Base-by-base conservation (phyloP, 2,329 filamentous ascomycete genomes). In the Furcasterigmium sp. region DNA sequence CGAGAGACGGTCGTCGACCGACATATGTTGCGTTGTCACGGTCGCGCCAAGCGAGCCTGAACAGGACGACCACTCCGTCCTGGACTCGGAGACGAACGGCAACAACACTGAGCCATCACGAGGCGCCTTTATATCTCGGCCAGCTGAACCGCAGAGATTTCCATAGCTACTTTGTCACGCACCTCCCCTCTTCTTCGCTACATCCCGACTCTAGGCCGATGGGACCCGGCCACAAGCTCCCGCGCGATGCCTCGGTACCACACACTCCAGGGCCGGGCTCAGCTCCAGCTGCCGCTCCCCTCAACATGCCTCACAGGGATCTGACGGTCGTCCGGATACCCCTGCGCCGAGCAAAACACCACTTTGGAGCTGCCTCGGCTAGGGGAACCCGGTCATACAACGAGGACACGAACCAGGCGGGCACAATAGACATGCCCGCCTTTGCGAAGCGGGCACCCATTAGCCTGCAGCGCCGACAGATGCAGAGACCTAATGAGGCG, bases 151-250 rank as follows among this genome's bases (percentile, higher is more conserved):
- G 66, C 41, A 76, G 78, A 38, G 63, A 65, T 49, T 97, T 97
- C 64, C 90, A 96, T 69, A 90, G 94, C 55, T 97, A 98, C 71
- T 98, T 98, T 64, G 88, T 97, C 46, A 95, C 93, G 8, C 89
- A 96, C 62, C 78, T 98, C 2, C 91, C 93, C 5, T 95, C 90
- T 15, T 94, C 90, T 13, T 96, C 91, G 4, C 76, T 95, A 36
- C 87, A 96, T 55, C 91, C 93, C 8, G 91, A 97, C 64, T 86
- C 87, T 28, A 75, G 82, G 43, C 67, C 75, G 15, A 59, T 69
- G 21, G 83, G 82, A 4, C 81, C 82, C 23, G 85, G 88, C 53
- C 90, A 95, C 63, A 91, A 93, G 62, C 79, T 96, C 6, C 91
- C 91, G 39, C 85, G 90, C 54, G 80, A 87, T 53, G 87, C 87